Conservation (phyloP, 352 stramenopile species). For the Pythium aristosporum region DNA sequence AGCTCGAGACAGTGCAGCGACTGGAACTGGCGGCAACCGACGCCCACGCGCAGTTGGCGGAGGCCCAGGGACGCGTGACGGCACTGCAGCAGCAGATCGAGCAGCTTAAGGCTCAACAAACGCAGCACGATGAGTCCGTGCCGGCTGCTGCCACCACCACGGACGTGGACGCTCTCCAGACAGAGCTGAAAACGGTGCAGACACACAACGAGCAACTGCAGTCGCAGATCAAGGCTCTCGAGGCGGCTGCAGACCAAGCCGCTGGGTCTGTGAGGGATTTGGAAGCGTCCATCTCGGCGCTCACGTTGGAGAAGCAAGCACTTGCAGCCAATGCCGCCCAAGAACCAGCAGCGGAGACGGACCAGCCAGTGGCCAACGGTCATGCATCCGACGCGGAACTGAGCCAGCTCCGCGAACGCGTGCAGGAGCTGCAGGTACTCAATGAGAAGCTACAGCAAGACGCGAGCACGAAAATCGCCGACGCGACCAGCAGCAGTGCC, state of each 20-base stretch:
- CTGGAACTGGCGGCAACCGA: conserved; percentile 21
- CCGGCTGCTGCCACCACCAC: no score
- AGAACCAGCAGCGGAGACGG: neutral
- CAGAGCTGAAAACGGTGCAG: neutral
- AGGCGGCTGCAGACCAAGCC: conserved; percentile 9
- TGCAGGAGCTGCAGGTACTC: conserved; percentile 9
- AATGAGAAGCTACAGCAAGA: conserved; percentile 19
- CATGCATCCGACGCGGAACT: neutral
- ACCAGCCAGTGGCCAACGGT: neutral
- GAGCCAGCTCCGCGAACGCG: conserved; percentile 3
- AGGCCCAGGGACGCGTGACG: conserved; percentile 1
- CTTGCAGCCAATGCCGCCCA: neutral
- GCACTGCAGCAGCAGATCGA: conserved; percentile 18
- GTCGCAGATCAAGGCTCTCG: neutral
- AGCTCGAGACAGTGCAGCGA: conserved; percentile 31
- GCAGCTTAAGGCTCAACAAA: conserved; percentile 5
- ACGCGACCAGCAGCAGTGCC: neutral
- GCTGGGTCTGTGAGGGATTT: neutral
- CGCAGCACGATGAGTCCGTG: neutral
- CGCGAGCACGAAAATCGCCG: neutral
- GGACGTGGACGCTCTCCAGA: neutral
- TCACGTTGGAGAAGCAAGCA: conserved; percentile 11
- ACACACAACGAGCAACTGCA: conserved; percentile 8
- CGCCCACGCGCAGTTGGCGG: neutral
- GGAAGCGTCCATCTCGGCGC: conserved; percentile 4